These are phyloP conservation scores for Eucalyptus camaldulensis DNA, from an alignment of 345 rosid species.

Conservation along the genomic window DNA sequence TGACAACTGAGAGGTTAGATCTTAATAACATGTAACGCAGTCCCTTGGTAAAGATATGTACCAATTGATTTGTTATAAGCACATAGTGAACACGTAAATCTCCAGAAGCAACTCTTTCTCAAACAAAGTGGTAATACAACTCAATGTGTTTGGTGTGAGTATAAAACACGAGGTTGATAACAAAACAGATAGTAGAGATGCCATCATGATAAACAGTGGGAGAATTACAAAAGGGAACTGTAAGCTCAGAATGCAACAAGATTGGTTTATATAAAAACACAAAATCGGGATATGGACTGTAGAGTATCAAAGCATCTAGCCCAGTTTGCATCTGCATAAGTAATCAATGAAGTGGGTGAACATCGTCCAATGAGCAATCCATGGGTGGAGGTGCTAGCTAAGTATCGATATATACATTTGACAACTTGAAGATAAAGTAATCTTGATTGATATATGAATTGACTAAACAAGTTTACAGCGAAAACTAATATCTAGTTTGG, in stretches of 20 bases:
- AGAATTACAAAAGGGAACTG: no score
- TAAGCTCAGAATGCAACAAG: background rate
- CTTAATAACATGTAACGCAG: fast-evolving
- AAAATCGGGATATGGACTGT: fast-evolving
- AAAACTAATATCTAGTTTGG: no score
- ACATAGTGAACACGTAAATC: fast-evolving
- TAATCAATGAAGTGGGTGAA: background rate
- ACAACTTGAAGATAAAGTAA: background rate
- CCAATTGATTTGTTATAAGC: background rate
- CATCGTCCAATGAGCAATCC: background rate
- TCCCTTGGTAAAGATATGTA: background rate
- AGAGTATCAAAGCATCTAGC: background rate
- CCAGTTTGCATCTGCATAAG: background rate
- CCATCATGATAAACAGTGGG: fast-evolving
- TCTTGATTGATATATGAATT: background rate
- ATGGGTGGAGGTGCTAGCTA: background rate
- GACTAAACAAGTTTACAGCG: no score
- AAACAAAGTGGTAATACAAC: no score
- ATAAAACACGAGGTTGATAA: background rate
- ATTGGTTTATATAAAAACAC: background rate
- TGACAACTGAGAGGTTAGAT: no score
- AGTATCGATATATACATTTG: background rate
- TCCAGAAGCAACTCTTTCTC: no score
- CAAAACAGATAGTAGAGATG: background rate
- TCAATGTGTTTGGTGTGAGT: no score